These are phyloP conservation scores for Spergularia marina DNA, from an alignment of 148 eudicot species.

Conservation along the genomic window DNA sequence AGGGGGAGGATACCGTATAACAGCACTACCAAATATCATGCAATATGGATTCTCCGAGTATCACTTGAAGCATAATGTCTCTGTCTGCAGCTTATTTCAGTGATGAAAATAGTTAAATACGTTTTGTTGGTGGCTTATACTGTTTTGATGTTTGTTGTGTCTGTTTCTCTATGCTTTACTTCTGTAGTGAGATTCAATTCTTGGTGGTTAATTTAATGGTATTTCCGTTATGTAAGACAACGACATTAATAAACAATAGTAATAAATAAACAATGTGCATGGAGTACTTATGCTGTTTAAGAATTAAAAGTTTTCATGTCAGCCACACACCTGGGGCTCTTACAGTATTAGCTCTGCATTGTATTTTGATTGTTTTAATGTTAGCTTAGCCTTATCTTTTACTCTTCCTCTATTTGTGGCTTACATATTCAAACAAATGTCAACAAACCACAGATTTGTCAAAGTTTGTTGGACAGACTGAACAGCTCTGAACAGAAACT, in stretches of 20 bases:
- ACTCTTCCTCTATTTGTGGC: conserved; percentile 1
- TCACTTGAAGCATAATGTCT: too few species aligned
- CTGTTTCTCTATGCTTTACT: background rate
- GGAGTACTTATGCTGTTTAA: background rate
- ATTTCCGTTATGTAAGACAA: too few species aligned
- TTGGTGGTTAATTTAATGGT: background rate
- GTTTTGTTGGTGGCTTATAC: background rate
- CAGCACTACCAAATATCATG: too few species aligned
- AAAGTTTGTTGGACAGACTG: conserved; percentile 19
- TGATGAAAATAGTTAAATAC: background rate
- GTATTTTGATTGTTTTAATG: background rate
- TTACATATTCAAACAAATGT: conserved; percentile 8
- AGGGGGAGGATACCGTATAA: too few species aligned
- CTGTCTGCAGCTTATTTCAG: too few species aligned
- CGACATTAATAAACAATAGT: background rate
- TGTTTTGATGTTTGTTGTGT: background rate
- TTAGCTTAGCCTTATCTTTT: background rate
- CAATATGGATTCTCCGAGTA: too few species aligned
- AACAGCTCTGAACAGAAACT: conserved; percentile 19
- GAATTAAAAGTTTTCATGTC: background rate
- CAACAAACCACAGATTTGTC: conserved; percentile 8
- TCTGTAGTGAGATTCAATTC: conserved; percentile 10
- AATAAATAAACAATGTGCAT: background rate
- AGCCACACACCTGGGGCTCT: background rate
- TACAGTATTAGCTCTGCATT: background rate